A percentile compares a stretch with the other conserved stretches of the same genome.
These are phyloP conservation scores for Kwoniella bestiolae DNA, from an alignment of 768 basidiomycete genomes.

Conservation along the genomic window DNA sequence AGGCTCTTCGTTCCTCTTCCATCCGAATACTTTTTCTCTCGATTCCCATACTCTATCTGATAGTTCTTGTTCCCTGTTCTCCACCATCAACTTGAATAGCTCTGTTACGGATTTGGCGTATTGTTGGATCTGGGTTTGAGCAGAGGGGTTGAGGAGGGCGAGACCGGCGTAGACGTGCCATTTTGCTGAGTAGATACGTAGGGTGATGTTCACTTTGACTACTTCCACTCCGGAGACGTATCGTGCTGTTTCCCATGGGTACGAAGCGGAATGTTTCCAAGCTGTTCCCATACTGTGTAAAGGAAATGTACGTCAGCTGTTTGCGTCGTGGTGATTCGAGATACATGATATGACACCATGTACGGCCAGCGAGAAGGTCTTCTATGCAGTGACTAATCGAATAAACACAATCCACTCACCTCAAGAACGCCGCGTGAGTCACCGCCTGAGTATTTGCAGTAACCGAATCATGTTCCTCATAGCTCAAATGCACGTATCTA, in stretches of 20 bases:
- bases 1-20: conserved; percentile 44
- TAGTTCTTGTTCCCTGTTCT: conserved; percentile 63
- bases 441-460: conserved; percentile 99
- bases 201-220: conserved; percentile 93
- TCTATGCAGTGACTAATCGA: too few relatives aligned
- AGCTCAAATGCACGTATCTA: conserved; percentile 88
- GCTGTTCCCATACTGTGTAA: conserved; percentile 90
- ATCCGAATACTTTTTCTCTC: conserved; percentile 74
- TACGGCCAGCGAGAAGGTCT: too few relatives aligned
- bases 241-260: conserved; percentile 91
- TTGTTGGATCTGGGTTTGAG: conserved; percentile 84
- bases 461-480: conserved; percentile 92
- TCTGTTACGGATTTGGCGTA: conserved; percentile 83
- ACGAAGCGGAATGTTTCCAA: conserved; percentile 74
- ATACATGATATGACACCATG: too few relatives aligned
- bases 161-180: conserved; percentile 99
- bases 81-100: conserved; percentile 94
- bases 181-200: conserved; percentile 94
- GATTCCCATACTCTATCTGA: conserved; percentile 74
- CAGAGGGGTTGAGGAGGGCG: conserved; percentile 94
- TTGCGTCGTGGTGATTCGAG: background rate
- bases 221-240: conserved; percentile 98
- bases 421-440: conserved; percentile 95
- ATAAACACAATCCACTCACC: conserved; percentile 61
- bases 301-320: background rate